Conservation (phyloP, 352 stramenopile genomes). For the Hyaloperonospora brassicae region DNA sequence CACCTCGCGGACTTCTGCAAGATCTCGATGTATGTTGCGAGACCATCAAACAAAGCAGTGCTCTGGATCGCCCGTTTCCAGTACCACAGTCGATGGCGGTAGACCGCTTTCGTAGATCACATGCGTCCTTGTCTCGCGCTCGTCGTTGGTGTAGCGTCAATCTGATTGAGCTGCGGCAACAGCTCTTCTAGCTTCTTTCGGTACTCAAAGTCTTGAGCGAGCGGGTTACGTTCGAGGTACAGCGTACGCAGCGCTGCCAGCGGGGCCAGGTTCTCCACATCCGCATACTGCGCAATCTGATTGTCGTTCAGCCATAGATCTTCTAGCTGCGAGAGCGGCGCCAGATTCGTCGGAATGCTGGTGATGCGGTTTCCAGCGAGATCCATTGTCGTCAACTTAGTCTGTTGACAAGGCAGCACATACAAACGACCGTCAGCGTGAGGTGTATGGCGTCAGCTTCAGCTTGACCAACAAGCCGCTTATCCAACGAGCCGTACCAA, state of each 20-base stretch:
- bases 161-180: constrained; percentile 89
- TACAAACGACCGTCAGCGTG: constrained; percentile 1
- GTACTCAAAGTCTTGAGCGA: constrained; percentile 92
- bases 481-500: constrained; percentile 40
- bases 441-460: neutral
- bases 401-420: constrained; percentile 23
- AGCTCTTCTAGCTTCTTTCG: constrained; percentile 86
- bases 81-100: neutral
- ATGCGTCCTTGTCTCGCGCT: constrained; percentile 35
- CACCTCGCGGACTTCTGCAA: too few relatives aligned
- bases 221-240: constrained; percentile 94
- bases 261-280: constrained; percentile 61
- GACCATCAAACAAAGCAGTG: too few relatives aligned
- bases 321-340: constrained; percentile 36
- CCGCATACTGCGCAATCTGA: constrained; percentile 48
- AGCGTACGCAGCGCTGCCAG: constrained; percentile 84
- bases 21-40: too few relatives aligned
- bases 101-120: constrained; percentile 9
- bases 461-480: neutral
- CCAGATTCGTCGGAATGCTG: constrained; percentile 41
- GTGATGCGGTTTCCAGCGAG: constrained; percentile 80
- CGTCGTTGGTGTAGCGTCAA: constrained; percentile 86
- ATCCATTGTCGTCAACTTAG: constrained; percentile 53
- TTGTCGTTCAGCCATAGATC: constrained; percentile 82
- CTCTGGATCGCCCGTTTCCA: too few relatives aligned